phyloP scores from a whole-genome alignment of 306 rosid genomes.

The Castanopsis chinensis region DNA sequence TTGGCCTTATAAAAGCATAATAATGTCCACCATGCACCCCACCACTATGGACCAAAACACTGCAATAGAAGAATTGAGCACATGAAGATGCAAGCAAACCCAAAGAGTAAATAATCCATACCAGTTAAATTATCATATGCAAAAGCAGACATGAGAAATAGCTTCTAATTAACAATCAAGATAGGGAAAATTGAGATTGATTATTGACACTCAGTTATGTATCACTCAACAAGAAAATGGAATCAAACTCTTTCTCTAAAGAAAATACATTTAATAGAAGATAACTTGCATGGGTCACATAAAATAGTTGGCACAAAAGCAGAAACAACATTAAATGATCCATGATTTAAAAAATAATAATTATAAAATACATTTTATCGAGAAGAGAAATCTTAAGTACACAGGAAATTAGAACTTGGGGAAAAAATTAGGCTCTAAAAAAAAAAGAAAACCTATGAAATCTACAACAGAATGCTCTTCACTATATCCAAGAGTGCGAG shows the following conservation, averaged over 20 bases:
- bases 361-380: no score
- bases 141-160: neutral
- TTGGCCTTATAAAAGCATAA: constrained; percentile 88
- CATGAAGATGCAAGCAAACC: neutral
- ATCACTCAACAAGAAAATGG: neutral
- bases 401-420: no score
- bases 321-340: neutral
- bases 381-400: no score
- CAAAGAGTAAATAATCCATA: neutral
- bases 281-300: neutral
- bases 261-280: neutral
- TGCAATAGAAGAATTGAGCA: constrained; percentile 39
- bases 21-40: constrained; percentile 98
- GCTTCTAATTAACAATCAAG: neutral
- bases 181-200: neutral
- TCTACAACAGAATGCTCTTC: no score
- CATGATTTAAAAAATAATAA: neutral
- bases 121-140: neutral
- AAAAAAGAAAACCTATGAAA: no score
- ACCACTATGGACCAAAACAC: constrained; percentile 95
- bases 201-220: neutral
- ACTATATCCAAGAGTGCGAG: no score
- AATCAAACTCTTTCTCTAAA: neutral
- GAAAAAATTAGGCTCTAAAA: no score
- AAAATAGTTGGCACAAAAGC: neutral